Base-by-base conservation (phyloP, 805 yeast genomes). In the Ogataea pilisensis region DNA sequence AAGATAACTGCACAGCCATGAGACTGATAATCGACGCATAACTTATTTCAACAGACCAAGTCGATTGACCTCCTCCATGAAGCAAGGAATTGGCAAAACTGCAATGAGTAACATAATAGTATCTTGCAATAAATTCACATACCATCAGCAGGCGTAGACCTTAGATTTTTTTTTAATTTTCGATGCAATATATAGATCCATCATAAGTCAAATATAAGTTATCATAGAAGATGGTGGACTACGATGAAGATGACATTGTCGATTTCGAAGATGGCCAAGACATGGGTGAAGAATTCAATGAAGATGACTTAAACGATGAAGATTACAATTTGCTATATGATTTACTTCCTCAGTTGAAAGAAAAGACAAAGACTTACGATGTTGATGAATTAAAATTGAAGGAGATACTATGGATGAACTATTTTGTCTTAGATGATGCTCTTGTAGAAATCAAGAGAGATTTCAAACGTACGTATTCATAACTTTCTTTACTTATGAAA, bases 341-440 rank as follows among this genome's bases (percentile, higher is more conserved):
- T 3, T 42, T 64, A 12, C 57, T 78, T 22, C 82, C 82, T 1
- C 30, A 47, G 20, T 58, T 76, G 17, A 72, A 69, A 53, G 41
- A 54, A 27, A 50, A 57, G 38, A 48, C 74, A 27, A 56, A 49
- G 16, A 62, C 63, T 8, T 73, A 71, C 49, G 65, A 69, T 40
- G 68, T 76, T 35, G 64, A 68, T 8, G 82, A 77, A 20, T 51
- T 64, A 12, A 76, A 72, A 34, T 58, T 83, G 44, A 75, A 78
- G 51, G 82, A 78, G 47, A 64, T 77, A 0, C 64, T 84, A 9
- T 82, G 81, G 73, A 67, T 66, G 47, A 76, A 78, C 49, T 80
- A 80, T 54, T 73, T 74, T 53, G 79, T 75, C 32, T 52, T 78
- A 4, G 76, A 72, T 4, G 70, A 71, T 11, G 58, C 86, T 0